Evolutionary conservation across 2,329 filamentous ascomycete species (phyloP).

Genomic region (Aspergillus piperis): DNA sequence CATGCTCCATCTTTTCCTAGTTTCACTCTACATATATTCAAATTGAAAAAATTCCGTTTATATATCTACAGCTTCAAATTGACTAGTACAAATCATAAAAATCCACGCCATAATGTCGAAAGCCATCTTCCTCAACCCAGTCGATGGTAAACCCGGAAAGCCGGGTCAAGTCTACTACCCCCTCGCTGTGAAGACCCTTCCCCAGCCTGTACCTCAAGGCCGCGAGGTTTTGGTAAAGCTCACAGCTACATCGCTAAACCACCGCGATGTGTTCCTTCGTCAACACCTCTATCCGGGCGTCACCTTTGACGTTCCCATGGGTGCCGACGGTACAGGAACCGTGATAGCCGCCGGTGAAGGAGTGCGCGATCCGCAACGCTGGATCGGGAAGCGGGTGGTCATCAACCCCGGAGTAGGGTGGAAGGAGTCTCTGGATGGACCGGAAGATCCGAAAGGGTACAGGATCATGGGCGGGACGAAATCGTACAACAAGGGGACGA

Average conservation of each 20-base stretch:
- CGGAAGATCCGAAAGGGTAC: constrained; percentile 60
- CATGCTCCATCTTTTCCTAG: too few relatives aligned
- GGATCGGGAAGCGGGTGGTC: constrained; percentile 70
- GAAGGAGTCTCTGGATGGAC: constrained; percentile 69
- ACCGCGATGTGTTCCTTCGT: constrained; percentile 92
- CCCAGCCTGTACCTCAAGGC: constrained; percentile 64
- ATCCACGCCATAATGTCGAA: constrained; percentile 41
- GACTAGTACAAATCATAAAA: neutral
- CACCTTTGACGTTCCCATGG: constrained; percentile 73
- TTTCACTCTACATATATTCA: neutral
- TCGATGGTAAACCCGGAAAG: constrained; percentile 65
- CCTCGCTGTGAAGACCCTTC: constrained; percentile 58
- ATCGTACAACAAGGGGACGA: constrained; percentile 66
- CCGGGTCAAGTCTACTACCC: constrained; percentile 68
- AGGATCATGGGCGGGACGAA: constrained; percentile 59
- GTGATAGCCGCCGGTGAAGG: constrained; percentile 66
- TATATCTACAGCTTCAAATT: too few relatives aligned
- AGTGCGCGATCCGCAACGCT: constrained; percentile 52
- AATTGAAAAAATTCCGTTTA: too few relatives aligned
- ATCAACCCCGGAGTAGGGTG: constrained; percentile 78
- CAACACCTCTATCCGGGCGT: constrained; percentile 88
- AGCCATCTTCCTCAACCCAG: constrained; percentile 46
- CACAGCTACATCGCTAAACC: constrained; percentile 81
- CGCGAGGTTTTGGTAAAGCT: constrained; percentile 74
- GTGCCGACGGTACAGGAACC: constrained; percentile 78